These are phyloP conservation scores for Pneumocystis murina DNA, from an alignment of 1,139 yeast genomes.

Conservation along the genomic window DNA sequence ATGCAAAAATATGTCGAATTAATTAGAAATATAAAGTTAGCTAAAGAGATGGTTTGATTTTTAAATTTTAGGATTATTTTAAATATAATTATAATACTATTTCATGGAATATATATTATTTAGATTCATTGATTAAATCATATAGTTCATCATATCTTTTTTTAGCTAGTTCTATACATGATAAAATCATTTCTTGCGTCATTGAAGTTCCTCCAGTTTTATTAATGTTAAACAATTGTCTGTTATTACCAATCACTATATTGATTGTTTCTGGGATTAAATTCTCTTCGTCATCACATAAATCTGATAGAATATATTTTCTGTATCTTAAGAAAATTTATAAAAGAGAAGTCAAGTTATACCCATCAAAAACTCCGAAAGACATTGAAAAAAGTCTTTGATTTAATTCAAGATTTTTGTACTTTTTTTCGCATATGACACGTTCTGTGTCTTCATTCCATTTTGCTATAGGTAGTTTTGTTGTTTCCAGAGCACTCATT, in stretches of 20 bases:
- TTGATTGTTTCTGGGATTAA: conserved; percentile 8
- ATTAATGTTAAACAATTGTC: background rate
- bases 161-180: background rate
- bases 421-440: conserved; percentile 7
- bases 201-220: background rate
- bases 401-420: conserved; percentile 4
- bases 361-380: conserved; percentile 10
- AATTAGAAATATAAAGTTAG: background rate
- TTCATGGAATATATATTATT: background rate
- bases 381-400: conserved; percentile 6
- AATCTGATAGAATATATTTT: conserved; percentile 9
- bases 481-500: conserved; percentile 9
- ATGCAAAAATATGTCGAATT: conserved; percentile 1
- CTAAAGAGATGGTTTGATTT: background rate
- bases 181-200: background rate
- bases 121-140: background rate
- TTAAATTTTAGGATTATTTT: background rate
- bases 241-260: background rate
- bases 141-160: background rate
- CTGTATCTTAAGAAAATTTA: background rate
- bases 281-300: conserved; percentile 11
- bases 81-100: background rate
- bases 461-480: conserved; percentile 11
- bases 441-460: conserved; percentile 11
- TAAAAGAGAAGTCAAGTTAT: background rate